phyloP scores from a whole-genome alignment of 108 stramenopile species.

The Skeletonema menzelii region DNA sequence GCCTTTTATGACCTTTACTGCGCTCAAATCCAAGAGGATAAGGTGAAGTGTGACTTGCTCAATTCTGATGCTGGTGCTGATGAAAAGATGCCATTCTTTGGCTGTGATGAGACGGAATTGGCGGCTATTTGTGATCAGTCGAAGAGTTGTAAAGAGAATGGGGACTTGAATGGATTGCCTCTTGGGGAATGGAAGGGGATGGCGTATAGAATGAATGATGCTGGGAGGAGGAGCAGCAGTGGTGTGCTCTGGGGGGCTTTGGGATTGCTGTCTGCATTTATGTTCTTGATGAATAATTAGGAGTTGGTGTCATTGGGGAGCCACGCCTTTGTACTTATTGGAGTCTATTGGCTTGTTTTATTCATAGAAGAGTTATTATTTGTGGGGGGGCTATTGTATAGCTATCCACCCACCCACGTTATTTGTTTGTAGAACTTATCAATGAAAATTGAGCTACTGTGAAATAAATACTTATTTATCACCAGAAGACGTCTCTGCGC shows the following conservation, averaged over 20 bases:
- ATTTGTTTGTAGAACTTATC: not conserved
- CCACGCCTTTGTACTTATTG: not conserved
- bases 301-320: not conserved
- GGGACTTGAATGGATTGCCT: constrained; percentile 41
- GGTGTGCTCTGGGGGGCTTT: not conserved
- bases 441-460: not conserved
- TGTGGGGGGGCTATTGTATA: not conserved
- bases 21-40: not conserved
- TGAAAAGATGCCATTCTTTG: constrained; percentile 47
- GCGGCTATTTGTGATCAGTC: constrained; percentile 37
- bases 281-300: not conserved
- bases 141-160: constrained; percentile 30
- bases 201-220: not conserved
- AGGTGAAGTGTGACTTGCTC: not conserved
- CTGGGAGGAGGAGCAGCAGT: not conserved
- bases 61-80: constrained; percentile 7
- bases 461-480: not conserved
- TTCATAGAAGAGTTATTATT: not conserved
- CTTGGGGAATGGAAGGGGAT: constrained; percentile 7
- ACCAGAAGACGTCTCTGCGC: not conserved
- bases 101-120: constrained; percentile 38
- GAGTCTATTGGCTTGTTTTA: not conserved
- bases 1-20: constrained; percentile 50
- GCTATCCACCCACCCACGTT: not conserved
- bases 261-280: not conserved